Evolutionary conservation across 2,329 filamentous ascomycete genomes (phyloP).

Genomic region (Diaporthe vexans): DNA sequence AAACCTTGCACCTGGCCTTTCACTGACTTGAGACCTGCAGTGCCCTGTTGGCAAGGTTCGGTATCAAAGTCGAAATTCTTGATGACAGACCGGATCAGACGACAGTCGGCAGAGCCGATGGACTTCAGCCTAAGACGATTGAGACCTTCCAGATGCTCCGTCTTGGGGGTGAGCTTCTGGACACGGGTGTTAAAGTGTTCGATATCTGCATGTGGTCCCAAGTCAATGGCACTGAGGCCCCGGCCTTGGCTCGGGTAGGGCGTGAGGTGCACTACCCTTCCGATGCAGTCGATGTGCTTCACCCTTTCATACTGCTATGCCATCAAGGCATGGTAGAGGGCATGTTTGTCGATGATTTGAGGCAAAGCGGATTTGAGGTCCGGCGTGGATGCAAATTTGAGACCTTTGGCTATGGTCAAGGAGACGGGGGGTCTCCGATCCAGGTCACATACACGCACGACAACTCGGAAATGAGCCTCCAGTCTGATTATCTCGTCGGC

Average conservation of each 20-base stretch:
- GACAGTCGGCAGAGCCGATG: conserved; percentile 75
- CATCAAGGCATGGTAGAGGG: conserved; percentile 74
- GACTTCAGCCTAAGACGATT: conserved; percentile 79
- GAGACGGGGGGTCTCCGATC: conserved; percentile 53
- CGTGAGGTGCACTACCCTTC: conserved; percentile 47
- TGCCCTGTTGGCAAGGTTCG: conserved; percentile 72
- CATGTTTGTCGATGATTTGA: conserved; percentile 68
- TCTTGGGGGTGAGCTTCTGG: conserved; percentile 71
- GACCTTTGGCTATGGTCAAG: conserved; percentile 49
- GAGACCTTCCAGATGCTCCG: conserved; percentile 78
- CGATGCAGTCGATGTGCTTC: conserved; percentile 50
- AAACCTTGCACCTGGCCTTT: conserved; percentile 40
- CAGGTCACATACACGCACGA: conserved; percentile 55
- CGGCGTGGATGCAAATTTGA: conserved; percentile 49
- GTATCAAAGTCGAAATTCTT: conserved; percentile 74
- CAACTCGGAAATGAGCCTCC: conserved; percentile 46
- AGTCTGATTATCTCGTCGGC: conserved; percentile 37
- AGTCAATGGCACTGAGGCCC: conserved; percentile 57
- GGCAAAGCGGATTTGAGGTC: conserved; percentile 63
- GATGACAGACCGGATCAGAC: conserved; percentile 79
- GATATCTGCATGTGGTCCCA: conserved; percentile 75
- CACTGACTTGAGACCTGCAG: conserved; percentile 63
- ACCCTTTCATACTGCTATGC: conserved; percentile 52
- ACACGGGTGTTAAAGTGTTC: conserved; percentile 74
- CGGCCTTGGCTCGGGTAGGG: conserved; percentile 70